Evolutionary conservation across 345 rosid species (phyloP).

Genomic region (Leavenworthia alabamica): DNA sequence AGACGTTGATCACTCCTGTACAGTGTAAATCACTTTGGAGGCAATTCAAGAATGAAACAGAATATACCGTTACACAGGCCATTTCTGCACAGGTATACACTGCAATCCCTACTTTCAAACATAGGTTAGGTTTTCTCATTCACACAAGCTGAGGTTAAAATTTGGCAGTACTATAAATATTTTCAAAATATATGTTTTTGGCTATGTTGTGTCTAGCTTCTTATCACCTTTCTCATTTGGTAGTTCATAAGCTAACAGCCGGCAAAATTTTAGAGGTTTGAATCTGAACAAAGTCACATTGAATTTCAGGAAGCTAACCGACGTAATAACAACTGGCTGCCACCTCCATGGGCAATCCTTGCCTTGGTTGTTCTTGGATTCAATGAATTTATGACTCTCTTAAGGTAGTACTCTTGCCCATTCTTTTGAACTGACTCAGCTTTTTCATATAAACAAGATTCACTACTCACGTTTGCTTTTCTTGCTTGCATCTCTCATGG

Average conservation of each 20-base stretch:
- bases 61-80: conserved; percentile 90
- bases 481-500: conserved; percentile 21
- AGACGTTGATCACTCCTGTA: conserved; percentile 91
- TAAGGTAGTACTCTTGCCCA: conserved; percentile 52
- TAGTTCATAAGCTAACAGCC: neutral
- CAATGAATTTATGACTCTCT: conserved; percentile 95
- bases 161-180: neutral
- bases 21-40: conserved; percentile 98
- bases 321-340: conserved; percentile 93
- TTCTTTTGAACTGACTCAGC: conserved; percentile 3
- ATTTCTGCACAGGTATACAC: conserved; percentile 82
- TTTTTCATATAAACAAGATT: neutral
- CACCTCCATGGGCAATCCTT: conserved; percentile 99
- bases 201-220: neutral
- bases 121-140: neutral
- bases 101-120: neutral
- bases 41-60: conserved; percentile 92
- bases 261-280: neutral
- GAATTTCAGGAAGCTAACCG: conserved; percentile 85
- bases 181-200: neutral
- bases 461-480: conserved; percentile 2
- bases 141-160: no score
- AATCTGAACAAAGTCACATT: neutral
- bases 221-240: conserved; percentile 3
- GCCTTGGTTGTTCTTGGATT: conserved; percentile 83